Percentiles rank a stretch among this genome's conserved stretches.
phyloP scores from a whole-genome alignment of 371 early-diverging fungal species.

The Encephalitozoon romaleae region DNA sequence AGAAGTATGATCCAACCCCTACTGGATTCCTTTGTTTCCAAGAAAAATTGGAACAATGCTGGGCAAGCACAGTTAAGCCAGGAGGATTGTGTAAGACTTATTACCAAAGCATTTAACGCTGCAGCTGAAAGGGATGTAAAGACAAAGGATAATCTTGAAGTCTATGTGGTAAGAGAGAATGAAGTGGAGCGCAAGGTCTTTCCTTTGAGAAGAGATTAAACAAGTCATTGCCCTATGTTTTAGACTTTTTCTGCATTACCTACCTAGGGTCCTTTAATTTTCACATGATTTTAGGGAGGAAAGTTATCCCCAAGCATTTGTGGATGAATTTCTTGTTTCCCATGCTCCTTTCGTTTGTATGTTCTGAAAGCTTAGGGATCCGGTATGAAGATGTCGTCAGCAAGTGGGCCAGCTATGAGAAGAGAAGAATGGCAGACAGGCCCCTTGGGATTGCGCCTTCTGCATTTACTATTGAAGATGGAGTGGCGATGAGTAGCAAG shows the following conservation, averaged over 20 bases:
- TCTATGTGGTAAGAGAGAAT: slow-evolving; percentile 73
- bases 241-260: not conserved
- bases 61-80: slow-evolving; percentile 42
- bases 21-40: slow-evolving; percentile 79
- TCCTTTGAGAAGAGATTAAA: slow-evolving; percentile 68
- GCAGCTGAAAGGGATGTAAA: slow-evolving; percentile 97
- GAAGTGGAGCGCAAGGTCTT: slow-evolving; percentile 68
- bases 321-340: not conserved
- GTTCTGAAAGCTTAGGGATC: not conserved
- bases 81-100: slow-evolving; percentile 69
- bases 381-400: not conserved
- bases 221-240: not conserved
- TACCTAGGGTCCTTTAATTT: not conserved
- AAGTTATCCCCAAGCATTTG: not conserved
- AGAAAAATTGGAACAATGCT: slow-evolving; percentile 56
- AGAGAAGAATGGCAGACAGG: not conserved
- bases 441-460: not conserved
- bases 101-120: slow-evolving; percentile 86
- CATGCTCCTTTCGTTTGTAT: not conserved
- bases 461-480: not conserved
- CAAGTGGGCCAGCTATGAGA: slow-evolving; percentile 4
- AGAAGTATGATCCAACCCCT: slow-evolving; percentile 86
- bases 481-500: not conserved
- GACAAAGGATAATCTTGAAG: slow-evolving; percentile 90
- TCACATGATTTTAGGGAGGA: not conserved